These are phyloP conservation scores for Solanum pinnatisectum DNA, from an alignment of 257 asterid species.

Conservation along the genomic window DNA sequence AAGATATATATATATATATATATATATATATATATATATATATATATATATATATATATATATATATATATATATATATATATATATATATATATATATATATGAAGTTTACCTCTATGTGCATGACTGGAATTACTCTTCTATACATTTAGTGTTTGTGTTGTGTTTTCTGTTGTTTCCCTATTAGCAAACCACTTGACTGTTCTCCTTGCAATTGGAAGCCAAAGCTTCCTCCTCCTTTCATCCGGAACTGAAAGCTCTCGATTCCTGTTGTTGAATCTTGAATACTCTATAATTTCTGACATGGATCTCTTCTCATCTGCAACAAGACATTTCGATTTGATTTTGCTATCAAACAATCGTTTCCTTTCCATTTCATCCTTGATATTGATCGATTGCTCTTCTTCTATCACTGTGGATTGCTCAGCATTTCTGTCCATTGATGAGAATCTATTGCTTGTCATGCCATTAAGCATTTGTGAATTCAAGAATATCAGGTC, in stretches of 20 bases:
- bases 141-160: constrained; percentile 10
- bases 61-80: too few relatives aligned
- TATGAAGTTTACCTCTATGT: neutral
- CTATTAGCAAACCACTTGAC: constrained; percentile 68
- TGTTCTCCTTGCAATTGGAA: constrained; percentile 76
- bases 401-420: neutral
- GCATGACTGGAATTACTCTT: neutral
- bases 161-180: constrained; percentile 28
- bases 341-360: neutral
- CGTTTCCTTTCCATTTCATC: constrained; percentile 1
- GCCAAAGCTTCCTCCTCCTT: constrained; percentile 48
- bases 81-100: too few relatives aligned
- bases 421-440: neutral
- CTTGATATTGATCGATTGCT: neutral
- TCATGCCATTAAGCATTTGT: constrained; percentile 30
- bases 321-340: neutral
- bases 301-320: constrained; percentile 55
- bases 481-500: constrained; percentile 52
- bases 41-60: too few relatives aligned
- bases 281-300: constrained; percentile 51
- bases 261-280: constrained; percentile 16
- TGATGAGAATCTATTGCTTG: constrained; percentile 31
- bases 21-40: too few relatives aligned
- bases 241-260: constrained; percentile 28
- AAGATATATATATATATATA: too few relatives aligned